phyloP scores from a whole-genome alignment of 2,329 filamentous ascomycete genomes.

The Zymoseptoria pseudotritici region DNA sequence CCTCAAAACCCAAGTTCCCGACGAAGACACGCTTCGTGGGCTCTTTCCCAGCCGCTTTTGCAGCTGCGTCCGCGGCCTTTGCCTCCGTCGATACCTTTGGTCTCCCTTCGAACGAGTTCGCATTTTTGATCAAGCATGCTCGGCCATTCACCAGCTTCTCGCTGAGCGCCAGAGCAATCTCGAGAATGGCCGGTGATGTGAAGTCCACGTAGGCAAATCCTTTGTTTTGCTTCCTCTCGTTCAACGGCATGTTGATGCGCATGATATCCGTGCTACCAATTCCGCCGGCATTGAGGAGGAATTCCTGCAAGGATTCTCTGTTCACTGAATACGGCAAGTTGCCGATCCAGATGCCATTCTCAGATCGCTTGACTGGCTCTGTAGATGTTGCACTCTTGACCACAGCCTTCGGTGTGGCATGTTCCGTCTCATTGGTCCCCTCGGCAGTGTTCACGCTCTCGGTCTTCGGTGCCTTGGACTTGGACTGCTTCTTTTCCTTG shows the following conservation, averaged over 20 bases:
- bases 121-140: conserved; percentile 85
- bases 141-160: conserved; percentile 72
- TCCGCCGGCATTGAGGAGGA: conserved; percentile 63
- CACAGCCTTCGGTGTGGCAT: conserved; percentile 4
- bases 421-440: conserved; percentile 2
- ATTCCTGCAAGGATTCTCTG: conserved; percentile 65
- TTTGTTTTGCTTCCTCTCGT: conserved; percentile 62
- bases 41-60: conserved; percentile 44
- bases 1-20: conserved; percentile 48
- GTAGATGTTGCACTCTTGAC: conserved; percentile 6
- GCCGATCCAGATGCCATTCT: conserved; percentile 89
- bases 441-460: neutral
- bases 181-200: conserved; percentile 56
- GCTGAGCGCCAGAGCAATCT: conserved; percentile 76
- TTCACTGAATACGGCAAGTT: conserved; percentile 83
- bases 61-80: conserved; percentile 19
- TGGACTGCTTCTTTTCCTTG: conserved; percentile 75
- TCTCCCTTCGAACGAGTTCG: conserved; percentile 83
- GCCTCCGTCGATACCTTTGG: conserved; percentile 47
- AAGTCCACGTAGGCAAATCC: conserved; percentile 98
- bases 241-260: conserved; percentile 69
- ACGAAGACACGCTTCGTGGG: conserved; percentile 80
- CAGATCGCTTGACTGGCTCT: conserved; percentile 50
- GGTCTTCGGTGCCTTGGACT: conserved; percentile 15
- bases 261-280: conserved; percentile 64